These are phyloP conservation scores for Cucurbitaria berberidis DNA, from an alignment of 2,329 filamentous ascomycete genomes.

Conservation along the genomic window DNA sequence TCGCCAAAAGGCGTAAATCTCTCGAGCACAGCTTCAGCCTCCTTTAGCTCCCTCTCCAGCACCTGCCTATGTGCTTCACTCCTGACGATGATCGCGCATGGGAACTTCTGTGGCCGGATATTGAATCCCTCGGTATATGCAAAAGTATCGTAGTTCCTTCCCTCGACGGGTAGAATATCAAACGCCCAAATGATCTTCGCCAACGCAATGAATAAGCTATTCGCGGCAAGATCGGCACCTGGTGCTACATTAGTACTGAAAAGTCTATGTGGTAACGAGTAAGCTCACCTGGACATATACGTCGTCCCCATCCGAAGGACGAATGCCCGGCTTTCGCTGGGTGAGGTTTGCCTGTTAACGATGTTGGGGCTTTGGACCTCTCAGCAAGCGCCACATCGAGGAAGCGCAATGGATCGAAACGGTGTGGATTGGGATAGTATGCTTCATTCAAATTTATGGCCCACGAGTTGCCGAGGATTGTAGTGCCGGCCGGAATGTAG, in stretches of 20 bases:
- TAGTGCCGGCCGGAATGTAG: slow-evolving; percentile 57
- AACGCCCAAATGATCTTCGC: slow-evolving; percentile 46
- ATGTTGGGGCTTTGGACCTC: slow-evolving; percentile 21
- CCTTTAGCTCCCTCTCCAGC: slow-evolving; percentile 36
- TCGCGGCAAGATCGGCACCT: slow-evolving; percentile 36
- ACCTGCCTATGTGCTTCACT: slow-evolving; percentile 40
- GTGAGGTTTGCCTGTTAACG: slow-evolving; percentile 30
- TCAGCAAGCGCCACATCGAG: slow-evolving; percentile 31
- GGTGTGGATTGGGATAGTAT: slow-evolving; percentile 49
- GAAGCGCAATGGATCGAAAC: slow-evolving; percentile 52
- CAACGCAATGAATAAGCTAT: slow-evolving; percentile 42
- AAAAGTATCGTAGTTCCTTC: slow-evolving; percentile 47
- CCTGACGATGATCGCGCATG: slow-evolving; percentile 42
- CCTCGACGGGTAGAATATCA: slow-evolving; percentile 41
- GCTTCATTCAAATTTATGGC: slow-evolving; percentile 52
- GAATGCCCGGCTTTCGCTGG: slow-evolving; percentile 42
- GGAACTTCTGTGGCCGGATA: slow-evolving; percentile 46
- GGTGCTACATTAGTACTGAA: not conserved
- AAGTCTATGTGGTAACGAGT: too few species aligned
- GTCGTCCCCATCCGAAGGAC: slow-evolving; percentile 44
- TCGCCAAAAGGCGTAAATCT: slow-evolving; percentile 43
- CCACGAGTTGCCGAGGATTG: slow-evolving; percentile 54
- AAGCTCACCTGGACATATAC: slow-evolving; percentile 36
- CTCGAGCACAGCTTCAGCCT: slow-evolving; percentile 41
- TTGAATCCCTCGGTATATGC: slow-evolving; percentile 52